A percentile compares a stretch with the other conserved stretches of the same genome.
phyloP scores from a whole-genome alignment of 2,329 filamentous ascomycete species.

The Cladobotryum mycophilum region DNA sequence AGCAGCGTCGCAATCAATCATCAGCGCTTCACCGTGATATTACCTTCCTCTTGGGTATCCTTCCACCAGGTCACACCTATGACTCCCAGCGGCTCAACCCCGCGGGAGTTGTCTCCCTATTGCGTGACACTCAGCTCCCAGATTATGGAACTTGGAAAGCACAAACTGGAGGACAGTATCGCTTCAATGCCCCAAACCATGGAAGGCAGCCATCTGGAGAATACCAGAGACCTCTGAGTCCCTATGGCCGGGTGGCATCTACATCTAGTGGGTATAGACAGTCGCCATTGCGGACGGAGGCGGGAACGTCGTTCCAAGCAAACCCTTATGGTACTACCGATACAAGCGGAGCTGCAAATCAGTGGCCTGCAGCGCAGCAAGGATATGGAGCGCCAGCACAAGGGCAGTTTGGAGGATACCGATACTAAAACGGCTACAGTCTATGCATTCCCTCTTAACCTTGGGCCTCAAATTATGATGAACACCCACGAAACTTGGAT shows the following conservation, averaged over 20 bases:
- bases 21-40: slow-evolving; percentile 68
- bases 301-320: slow-evolving; percentile 20
- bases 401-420: slow-evolving; percentile 32
- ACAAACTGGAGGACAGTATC: slow-evolving; percentile 30
- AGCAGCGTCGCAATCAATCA: slow-evolving; percentile 59
- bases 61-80: slow-evolving; percentile 69
- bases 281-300: slow-evolving; percentile 45
- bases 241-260: slow-evolving; percentile 39
- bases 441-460: not conserved
- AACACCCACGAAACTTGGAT: too few relatives aligned
- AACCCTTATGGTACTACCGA: slow-evolving; percentile 27
- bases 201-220: slow-evolving; percentile 38
- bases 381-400: slow-evolving; percentile 26
- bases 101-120: slow-evolving; percentile 63
- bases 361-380: slow-evolving; percentile 25
- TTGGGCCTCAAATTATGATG: too few relatives aligned
- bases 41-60: slow-evolving; percentile 61
- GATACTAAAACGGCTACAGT: slow-evolving; percentile 20
- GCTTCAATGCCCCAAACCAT: slow-evolving; percentile 30
- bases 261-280: slow-evolving; percentile 42
- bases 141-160: slow-evolving; percentile 51
- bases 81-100: slow-evolving; percentile 64
- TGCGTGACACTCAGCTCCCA: slow-evolving; percentile 63
- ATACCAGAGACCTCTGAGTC: slow-evolving; percentile 40
- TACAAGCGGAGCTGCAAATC: slow-evolving; percentile 15